phyloP scores from a whole-genome alignment of 805 yeast species.

The Myxozyma kluyveri region DNA sequence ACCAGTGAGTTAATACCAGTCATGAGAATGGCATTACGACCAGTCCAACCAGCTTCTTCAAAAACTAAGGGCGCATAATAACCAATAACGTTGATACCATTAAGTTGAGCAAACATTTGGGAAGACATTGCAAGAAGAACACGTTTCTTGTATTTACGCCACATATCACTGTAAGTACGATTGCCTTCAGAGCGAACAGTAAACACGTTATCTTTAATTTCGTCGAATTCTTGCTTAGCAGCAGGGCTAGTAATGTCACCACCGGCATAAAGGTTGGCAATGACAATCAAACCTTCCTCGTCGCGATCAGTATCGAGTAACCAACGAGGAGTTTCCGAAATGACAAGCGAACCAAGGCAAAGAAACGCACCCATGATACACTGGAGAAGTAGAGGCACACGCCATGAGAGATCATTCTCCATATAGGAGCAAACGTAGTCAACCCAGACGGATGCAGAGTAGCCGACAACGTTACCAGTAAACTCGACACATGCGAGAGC shows the following conservation, averaged over 20 bases:
- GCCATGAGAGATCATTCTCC: conserved; percentile 64
- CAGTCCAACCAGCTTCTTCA: conserved; percentile 93
- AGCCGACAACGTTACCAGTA: conserved; percentile 81
- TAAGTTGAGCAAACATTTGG: conserved; percentile 87
- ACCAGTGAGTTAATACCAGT: conserved; percentile 73
- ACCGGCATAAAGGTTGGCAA: conserved; percentile 75
- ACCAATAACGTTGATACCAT: conserved; percentile 89
- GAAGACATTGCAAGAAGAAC: conserved; percentile 86
- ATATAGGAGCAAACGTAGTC: conserved; percentile 73
- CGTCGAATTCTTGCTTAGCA: conserved; percentile 71
- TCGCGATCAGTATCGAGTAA: conserved; percentile 73
- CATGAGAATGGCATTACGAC: conserved; percentile 83
- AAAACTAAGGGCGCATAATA: conserved; percentile 92
- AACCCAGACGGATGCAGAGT: conserved; percentile 80
- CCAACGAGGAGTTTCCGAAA: conserved; percentile 92
- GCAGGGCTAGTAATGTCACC: conserved; percentile 68
- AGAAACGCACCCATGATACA: conserved; percentile 68
- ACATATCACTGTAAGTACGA: conserved; percentile 68
- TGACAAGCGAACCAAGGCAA: conserved; percentile 68
- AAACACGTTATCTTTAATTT: conserved; percentile 76
- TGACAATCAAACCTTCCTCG: conserved; percentile 78
- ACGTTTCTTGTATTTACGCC: conserved; percentile 69
- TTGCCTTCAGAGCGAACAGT: conserved; percentile 80
- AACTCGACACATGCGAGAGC: conserved; percentile 82
- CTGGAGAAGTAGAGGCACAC: conserved; percentile 74